These are phyloP conservation scores for Botrytis aclada DNA, from an alignment of 2,329 filamentous ascomycete genomes.

Conservation along the genomic window DNA sequence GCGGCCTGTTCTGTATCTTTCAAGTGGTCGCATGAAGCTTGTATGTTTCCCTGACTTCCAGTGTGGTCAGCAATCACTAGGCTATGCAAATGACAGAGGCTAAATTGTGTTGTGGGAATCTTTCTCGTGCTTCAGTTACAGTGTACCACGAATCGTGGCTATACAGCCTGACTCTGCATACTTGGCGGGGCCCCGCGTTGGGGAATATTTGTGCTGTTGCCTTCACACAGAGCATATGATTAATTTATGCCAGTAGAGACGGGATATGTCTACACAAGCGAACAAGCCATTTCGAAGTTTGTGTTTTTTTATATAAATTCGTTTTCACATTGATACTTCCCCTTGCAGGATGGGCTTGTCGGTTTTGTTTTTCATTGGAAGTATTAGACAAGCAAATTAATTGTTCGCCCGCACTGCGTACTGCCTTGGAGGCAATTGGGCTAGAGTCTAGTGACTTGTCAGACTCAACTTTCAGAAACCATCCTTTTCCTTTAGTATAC, in stretches of 20 bases:
- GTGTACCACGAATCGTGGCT: not conserved
- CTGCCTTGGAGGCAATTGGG: not conserved
- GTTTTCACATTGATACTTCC: not conserved
- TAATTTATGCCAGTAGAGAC: not conserved
- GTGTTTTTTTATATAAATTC: not conserved
- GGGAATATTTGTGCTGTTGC: not conserved
- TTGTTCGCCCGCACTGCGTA: not conserved
- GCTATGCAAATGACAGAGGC: not conserved
- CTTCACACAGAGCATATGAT: not conserved
- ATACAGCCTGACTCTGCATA: not conserved
- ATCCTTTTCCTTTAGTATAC: not conserved
- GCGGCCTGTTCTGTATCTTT: not conserved
- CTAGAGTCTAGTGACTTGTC: slow-evolving; percentile 1
- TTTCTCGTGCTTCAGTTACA: not conserved
- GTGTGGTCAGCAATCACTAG: not conserved
- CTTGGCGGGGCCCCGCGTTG: slow-evolving; percentile 3
- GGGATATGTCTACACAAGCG: not conserved
- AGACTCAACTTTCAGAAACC: not conserved
- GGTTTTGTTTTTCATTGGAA: not conserved
- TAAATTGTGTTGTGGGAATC: not conserved
- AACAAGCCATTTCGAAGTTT: not conserved
- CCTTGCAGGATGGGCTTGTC: not conserved
- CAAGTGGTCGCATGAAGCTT: not conserved
- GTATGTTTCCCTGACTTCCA: not conserved
- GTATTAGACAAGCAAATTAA: not conserved